Evolutionary conservation across 768 basidiomycete genomes (phyloP), one percentile per base, ranked within the genome.

Genomic region (Russula earlei): DNA sequence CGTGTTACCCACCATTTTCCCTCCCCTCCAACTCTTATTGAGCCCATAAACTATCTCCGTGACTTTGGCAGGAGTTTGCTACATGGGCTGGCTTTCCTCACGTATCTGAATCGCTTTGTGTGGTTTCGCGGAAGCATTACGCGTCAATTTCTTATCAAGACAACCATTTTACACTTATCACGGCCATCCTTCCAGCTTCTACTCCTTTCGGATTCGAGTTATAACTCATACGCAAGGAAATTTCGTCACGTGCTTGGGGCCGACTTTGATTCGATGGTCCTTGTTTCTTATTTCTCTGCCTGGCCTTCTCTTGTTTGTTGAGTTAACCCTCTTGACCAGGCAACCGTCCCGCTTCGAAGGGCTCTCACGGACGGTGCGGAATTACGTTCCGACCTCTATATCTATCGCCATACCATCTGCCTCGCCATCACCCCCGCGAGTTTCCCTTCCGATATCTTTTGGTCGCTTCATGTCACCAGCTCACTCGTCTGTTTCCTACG

Each of bases 321-420:
- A 19, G 22, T 41, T 50, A 19, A 59, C 38, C 24, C 48, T 47
- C 24, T 55, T 38, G 15, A 33, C 27, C 63, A 80, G 78, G n/a
- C 75, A 72, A 56, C 74, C 74, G 8, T 74, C 78, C 0, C 72
- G 77, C 54, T 69, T 81, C 19, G 77, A 79, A 66, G 71, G 70
- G 22, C 71, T 82, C 59, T 77, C 80, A 10, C 75, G 76, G 19
- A 74, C 79, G 10, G 69, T 82, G 25, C 76, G 79, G 44, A 74
- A 70, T 58, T 82, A 82, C 52, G 76, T 80, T 8, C 81, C 79
- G 4, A 70, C 75, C 17, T 75, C 76, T 8, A 77, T 80, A 49
- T 70, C 76, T 14, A 74, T 80, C 27, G 74, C 79, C 1, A 71
- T 80, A n/a, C 75, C 79, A 0, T 66, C 70, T 2, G 73, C 77